These are phyloP conservation scores for Boletales sp. DNA, from an alignment of 768 basidiomycete species.

Conservation along the genomic window DNA sequence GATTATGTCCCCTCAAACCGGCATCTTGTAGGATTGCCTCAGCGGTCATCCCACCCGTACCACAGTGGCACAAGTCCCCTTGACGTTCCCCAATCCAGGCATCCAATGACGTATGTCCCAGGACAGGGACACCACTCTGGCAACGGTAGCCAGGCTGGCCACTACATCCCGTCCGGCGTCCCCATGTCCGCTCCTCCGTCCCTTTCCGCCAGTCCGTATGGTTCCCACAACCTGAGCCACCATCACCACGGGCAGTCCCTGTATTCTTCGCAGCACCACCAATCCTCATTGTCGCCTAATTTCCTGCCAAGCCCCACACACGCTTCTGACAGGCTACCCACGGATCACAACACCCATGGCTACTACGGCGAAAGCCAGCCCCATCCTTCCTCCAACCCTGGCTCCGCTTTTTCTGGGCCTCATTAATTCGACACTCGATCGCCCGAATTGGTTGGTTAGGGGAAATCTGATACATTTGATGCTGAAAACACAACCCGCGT, in stretches of 20 bases:
- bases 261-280: constrained; percentile 31
- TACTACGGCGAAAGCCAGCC: constrained; percentile 30
- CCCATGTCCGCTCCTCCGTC: constrained; percentile 54
- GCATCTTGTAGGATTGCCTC: constrained; percentile 44
- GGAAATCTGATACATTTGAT: constrained; percentile 15
- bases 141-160: constrained; percentile 25
- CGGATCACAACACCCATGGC: constrained; percentile 25
- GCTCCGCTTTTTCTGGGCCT: constrained; percentile 28
- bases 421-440: constrained; percentile 18
- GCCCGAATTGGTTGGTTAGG: constrained; percentile 14
- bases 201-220: constrained; percentile 38
- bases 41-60: constrained; percentile 30
- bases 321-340: constrained; percentile 26
- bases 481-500: constrained; percentile 22
- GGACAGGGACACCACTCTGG: constrained; percentile 43
- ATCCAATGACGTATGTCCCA: constrained; percentile 38
- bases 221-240: constrained; percentile 26
- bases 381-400: constrained; percentile 25
- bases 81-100: constrained; percentile 31
- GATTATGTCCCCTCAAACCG: constrained; percentile 44
- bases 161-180: constrained; percentile 35
- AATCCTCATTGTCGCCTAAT: constrained; percentile 24
- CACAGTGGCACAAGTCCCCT: constrained; percentile 19
- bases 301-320: constrained; percentile 30
- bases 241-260: constrained; percentile 28